Percentiles rank a stretch among this genome's conserved stretches.
Evolutionary conservation across 331 rosid species (phyloP).

Genomic region (Quercus phellos): DNA sequence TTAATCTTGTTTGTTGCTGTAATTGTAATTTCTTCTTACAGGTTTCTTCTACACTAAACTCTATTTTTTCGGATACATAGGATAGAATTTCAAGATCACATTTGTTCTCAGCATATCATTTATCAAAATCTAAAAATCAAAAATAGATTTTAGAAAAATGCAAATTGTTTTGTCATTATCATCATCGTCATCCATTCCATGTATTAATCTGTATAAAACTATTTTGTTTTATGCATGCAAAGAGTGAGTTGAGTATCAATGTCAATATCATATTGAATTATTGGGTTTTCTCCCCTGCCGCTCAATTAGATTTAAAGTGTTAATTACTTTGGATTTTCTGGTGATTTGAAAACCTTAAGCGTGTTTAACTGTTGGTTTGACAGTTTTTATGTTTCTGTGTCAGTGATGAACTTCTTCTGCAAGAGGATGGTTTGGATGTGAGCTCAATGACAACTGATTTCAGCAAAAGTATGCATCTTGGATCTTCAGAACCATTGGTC

Average conservation of each 20-base stretch:
- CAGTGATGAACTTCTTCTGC: slow-evolving; percentile 96
- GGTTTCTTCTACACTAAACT: too few relatives aligned
- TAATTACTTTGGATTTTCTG: not conserved
- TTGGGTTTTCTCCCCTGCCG: not conserved
- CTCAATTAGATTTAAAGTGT: not conserved
- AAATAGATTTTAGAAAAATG: not conserved
- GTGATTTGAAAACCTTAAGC: not conserved
- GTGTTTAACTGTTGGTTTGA: slow-evolving; percentile 8
- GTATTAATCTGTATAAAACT: not conserved
- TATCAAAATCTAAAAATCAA: not conserved
- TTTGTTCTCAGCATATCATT: not conserved
- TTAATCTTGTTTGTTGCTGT: too few relatives aligned
- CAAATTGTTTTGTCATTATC: not conserved
- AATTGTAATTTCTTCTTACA: too few relatives aligned
- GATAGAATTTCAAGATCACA: too few relatives aligned
- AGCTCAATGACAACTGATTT: slow-evolving; percentile 51
- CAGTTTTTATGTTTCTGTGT: slow-evolving; percentile 26
- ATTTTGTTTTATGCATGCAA: not conserved
- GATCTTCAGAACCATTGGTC: slow-evolving; percentile 54
- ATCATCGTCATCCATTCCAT: not conserved
- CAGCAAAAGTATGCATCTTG: slow-evolving; percentile 61
- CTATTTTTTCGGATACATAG: too few relatives aligned
- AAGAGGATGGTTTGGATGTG: slow-evolving; percentile 76
- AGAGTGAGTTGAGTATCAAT: not conserved
- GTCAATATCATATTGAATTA: not conserved